Evolutionary conservation across 108 stramenopile species (phyloP).

Genomic region (Cylindrotheca closterium): DNA sequence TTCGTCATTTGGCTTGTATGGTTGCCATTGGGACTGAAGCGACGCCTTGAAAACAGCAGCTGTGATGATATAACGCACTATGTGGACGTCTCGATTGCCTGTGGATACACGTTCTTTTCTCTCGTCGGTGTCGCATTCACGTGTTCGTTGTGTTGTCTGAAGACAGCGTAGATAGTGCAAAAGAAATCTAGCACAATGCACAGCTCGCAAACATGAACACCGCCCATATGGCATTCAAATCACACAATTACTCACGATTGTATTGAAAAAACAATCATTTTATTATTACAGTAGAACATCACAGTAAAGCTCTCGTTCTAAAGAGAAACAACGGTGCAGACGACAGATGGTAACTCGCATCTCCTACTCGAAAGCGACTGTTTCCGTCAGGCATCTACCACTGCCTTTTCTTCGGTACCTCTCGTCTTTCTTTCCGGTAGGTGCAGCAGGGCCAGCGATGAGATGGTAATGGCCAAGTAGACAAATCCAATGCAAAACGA

Average conservation of each 20-base stretch:
- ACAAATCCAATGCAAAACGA: constrained; percentile 12
- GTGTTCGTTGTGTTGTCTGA: constrained; percentile 67
- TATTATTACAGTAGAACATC: no score
- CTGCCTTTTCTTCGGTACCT: no score
- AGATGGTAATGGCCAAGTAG: constrained; percentile 5
- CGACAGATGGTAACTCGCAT: neutral
- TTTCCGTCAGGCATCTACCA: neutral
- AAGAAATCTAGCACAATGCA: no score
- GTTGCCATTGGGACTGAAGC: constrained; percentile 44
- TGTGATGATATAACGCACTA: constrained; percentile 21
- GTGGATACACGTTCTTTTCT: constrained; percentile 50
- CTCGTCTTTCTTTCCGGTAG: no score
- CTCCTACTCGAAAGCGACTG: neutral
- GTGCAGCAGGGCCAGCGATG: neutral
- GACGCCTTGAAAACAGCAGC: constrained; percentile 25
- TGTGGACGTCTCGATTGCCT: constrained; percentile 26
- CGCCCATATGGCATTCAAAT: no score
- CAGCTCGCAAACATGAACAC: no score
- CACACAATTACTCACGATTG: no score
- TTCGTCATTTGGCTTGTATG: constrained; percentile 51
- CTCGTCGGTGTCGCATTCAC: constrained; percentile 58
- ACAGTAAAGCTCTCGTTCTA: no score
- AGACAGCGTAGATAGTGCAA: no score
- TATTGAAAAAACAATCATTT: no score
- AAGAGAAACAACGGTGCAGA: neutral